Conservation (phyloP, 2,329 filamentous ascomycete species). For the Exophiala dermatitidis region DNA sequence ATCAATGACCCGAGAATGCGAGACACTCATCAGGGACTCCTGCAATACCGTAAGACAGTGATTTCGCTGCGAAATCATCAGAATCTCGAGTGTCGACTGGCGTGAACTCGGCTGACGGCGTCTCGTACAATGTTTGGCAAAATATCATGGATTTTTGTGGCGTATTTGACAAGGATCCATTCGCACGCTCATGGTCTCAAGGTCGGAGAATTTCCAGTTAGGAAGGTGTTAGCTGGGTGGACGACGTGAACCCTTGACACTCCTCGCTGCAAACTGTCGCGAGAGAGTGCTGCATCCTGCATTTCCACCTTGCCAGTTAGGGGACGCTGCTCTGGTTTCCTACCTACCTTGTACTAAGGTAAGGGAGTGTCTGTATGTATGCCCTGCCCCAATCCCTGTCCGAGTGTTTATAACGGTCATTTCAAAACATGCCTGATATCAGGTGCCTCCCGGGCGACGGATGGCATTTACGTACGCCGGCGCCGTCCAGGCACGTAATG, state of each 20-base stretch:
- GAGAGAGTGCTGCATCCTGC: constrained; percentile 2
- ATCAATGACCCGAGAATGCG: not conserved
- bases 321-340: not conserved
- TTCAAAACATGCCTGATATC: not conserved
- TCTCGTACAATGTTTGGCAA: too few relatives aligned
- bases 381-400: not conserved
- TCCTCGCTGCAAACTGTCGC: constrained; percentile 3
- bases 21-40: not conserved
- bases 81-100: too few relatives aligned
- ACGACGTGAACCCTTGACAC: not conserved
- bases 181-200: not conserved
- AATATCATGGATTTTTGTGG: too few relatives aligned
- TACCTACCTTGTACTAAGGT: too few relatives aligned
- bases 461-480: not conserved
- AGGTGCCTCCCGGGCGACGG: not conserved
- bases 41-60: too few relatives aligned
- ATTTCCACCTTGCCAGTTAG: not conserved
- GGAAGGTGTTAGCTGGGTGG: not conserved
- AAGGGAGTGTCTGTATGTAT: too few relatives aligned
- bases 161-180: too few relatives aligned
- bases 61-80: too few relatives aligned
- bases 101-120: too few relatives aligned
- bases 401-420: not conserved
- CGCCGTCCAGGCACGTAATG: not conserved
- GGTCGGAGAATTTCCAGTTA: constrained; percentile 9